Base-by-base conservation (phyloP, 179 eudicot genomes). In the Spergularia azorica region DNA sequence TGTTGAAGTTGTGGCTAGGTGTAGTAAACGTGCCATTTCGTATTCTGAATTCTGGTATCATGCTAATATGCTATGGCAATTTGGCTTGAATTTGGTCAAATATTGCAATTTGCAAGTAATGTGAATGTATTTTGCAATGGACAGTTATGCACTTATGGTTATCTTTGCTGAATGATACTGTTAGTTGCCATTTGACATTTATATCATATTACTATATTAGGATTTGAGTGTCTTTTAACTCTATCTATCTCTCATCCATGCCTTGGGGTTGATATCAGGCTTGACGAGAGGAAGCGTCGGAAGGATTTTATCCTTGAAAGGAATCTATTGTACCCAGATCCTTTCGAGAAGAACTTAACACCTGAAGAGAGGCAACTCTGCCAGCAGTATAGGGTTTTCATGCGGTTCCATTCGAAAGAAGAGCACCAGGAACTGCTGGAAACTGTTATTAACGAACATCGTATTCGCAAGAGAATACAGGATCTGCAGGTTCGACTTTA, bases 201-300 rank as follows among this genome's bases (percentile, higher is more conserved):
- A 74, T 43, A 41, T 46, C 76, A 13, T 18, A 3, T 36, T 41
- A 11, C 6, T 20, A 7, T 79, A 26, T 26, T 26, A 26, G 32
- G 2, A 12, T 48, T 67, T 20, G 54, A 60, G 16, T 48, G 57
- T 55, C 48, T 43, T 43, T 43, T 43, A 7, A 43, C 32, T 26
- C 32, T 26, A 43, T 43, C 6, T 43, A 43, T 43, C 8, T 43
- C 48, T 43, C 8, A 15, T 21, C 2, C 57, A 17, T 63, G 71
- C 46, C 60, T 3, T 70, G 71, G 70, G n/a, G 43, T 76, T 64
- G 62, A 46, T 78, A 67, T 67, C 81, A 92, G 98, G 89, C 92
- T 93, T 77, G 97, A 92, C 71, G 98, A 93, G 87, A 93, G 97
- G 84, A 90, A 93, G 81, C 87, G 93, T n/a, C 83, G 95, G 81